Evolutionary conservation across 169 alveolate species (phyloP), one percentile per base, ranked within the genome.

Genomic region (Plasmodium billcollinsi): DNA sequence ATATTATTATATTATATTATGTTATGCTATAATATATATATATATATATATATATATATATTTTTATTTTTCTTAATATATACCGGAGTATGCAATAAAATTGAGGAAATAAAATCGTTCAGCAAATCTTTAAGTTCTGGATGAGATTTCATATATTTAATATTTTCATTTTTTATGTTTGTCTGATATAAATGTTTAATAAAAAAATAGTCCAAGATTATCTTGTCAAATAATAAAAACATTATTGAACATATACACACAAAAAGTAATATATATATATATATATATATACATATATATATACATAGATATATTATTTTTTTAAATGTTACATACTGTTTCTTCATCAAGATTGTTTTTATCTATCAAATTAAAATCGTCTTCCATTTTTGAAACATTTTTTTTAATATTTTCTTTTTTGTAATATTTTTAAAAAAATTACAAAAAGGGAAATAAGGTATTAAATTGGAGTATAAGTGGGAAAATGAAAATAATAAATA

Each of bases 11-110:
- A 29, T 29, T 2, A 29, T 29, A 3, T 24, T 24, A n/a, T n/a
- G n/a, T n/a, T n/a, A n/a, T n/a, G n/a, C n/a, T n/a, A 2, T 26
- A 26, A 26, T 39, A 39, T 39, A 39, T 39, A 39, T 39, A 33
- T 33, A 33, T 33, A 33, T 33, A 33, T 33, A 33, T 33, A 33
- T 33, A 33, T 33, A 4, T 33, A 24, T 29, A 26, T 26, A 65
- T 56, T 50, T 20, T 58, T 33, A 21, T n/a, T 71, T 29, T 67
- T 52, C 58, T 15, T 54, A 47, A 29, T 39, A 29, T 20, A 56
- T 83, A 83, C 91, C 26, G 91, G 91, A 39, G 91, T 70, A 83
- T 83, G 91, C 20, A 83, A 69, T 63, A 83, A 58, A 47, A 69
- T 66, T 33, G 91, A 83, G 24, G 91, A 83, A 14, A 83, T 83